Conservation (phyloP, 192 early-diverging fungal genomes). For the Backusella tuberculispora region DNA sequence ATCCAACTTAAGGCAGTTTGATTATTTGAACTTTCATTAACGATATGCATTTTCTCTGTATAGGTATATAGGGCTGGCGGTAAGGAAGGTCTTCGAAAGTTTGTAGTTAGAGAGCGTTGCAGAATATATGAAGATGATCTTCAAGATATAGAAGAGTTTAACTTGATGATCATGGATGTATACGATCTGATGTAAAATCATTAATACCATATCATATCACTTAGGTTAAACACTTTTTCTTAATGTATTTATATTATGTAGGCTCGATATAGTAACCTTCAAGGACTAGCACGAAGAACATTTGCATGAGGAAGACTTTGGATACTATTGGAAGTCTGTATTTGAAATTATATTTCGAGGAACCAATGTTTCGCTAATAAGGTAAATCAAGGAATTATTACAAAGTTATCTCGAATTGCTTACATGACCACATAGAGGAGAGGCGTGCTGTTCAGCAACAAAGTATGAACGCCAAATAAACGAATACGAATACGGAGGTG, state of each 20-base stretch:
- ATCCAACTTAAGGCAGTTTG: not conserved
- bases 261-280: not conserved
- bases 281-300: not conserved
- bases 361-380: slow-evolving; percentile 1
- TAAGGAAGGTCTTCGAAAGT: not conserved
- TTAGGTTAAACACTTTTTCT: not conserved
- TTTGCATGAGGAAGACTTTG: not conserved
- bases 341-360: not conserved
- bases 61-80: not conserved
- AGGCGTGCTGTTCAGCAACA: not conserved
- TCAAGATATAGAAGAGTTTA: not conserved
- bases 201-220: not conserved
- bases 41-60: not conserved
- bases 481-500: not conserved
- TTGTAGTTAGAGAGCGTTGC: not conserved
- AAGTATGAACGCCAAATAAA: not conserved
- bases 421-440: not conserved
- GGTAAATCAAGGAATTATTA: slow-evolving; percentile 1
- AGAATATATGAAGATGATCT: not conserved
- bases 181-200: not conserved
- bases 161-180: not conserved
- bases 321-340: not conserved
- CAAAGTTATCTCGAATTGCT: not conserved
- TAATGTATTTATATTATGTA: not conserved
- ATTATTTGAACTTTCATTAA: slow-evolving; percentile 1